Base-by-base conservation (phyloP, 2,329 filamentous ascomycete species). In the Arthrinium phaeospermum region DNA sequence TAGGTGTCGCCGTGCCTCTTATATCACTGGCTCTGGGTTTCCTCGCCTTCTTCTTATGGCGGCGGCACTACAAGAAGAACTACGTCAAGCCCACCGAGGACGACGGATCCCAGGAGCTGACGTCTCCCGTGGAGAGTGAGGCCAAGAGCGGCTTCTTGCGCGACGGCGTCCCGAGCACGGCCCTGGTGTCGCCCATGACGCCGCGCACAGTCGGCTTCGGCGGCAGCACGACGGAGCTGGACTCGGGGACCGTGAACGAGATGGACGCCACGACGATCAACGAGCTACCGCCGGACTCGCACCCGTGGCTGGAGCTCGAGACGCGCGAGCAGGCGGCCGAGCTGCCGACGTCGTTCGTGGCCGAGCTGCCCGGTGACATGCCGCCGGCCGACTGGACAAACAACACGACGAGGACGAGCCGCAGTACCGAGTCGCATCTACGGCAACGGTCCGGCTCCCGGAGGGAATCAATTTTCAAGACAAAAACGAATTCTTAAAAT, bases 41-140 rank as follows among this genome's bases (percentile, higher is more conserved):
- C 14, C n/a, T 71, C 24, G 69, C 69, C 37, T 71, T 71, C 37
- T 45, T 71, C 47, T 14, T 71, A 12, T 71, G 69, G 69, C 53
- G 57, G 27, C 45, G 69, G 14, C 27, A n/a, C n/a, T 71, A 71
- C 37, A 61, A 46, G 30, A 37, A 47, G 41, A 71, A 71, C n/a
- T 41, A 71, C 45, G 19, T n/a, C 13, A 67, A 49, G 27, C 67
- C 67, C 13, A 45, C n/a, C 22, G 68, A 70, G n/a, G 68, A 49
- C 45, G 30, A 53, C 24, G 30, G 12, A 6, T 30, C 68, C 13
- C 22, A 41, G 46, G 47, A n/a, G 12, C 2, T 24, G n/a, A 27
- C 68, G n/a, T 34, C 34, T 1, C 49, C 68, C 22, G 8, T 37
- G 3, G 37, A 30, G 24, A 71, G 69, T 16, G 51, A 71, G 6